Evolutionary conservation across 1,284 basidiomycete species (phyloP), one percentile per base, ranked within the genome.

Genomic region (Puccinia horiana): DNA sequence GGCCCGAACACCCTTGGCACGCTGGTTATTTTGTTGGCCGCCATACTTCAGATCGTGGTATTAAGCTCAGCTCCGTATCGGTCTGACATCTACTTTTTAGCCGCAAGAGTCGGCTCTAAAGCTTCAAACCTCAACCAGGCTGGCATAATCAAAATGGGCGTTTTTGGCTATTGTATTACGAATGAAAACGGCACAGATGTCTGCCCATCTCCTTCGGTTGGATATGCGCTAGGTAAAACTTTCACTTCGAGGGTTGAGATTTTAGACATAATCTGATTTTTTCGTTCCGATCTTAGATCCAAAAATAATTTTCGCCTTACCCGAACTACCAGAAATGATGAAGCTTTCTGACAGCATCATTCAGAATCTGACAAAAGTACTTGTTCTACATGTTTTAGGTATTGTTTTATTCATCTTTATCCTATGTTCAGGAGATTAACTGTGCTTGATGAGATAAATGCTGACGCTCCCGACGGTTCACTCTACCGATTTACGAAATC

Each of bases 91-190:
- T 67, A 67, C 35, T 78, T 78, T 52, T 69, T 78, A 35, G 61
- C 37, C 44, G 76, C 76, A 35, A 40, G 16, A 49, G 61, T 78
- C 49, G 18, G 18, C 12, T 65, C 76, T 4, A 32, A 42, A 9
- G 76, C 49, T 65, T 78, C 76, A 44, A 29, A 32, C 29, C n/a
- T 47, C n/a, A 67, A 67, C 35, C 61, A 67, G 35, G 26, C 76
- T 16, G 76, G 76, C 20, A 69, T 54, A 32, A n/a, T 78, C n/a
- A 65, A 69, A 35, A 20, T 78, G 63, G 76, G 76, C 29, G 76
- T 78, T 23, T 78, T 78, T 54, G 76, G 76, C 47, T 78, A 67
- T 52, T 78, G 76, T 78, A 52, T 78, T 32, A 23, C 29, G 44
- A 78, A 20, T 37, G 11, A 20, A 47, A 26, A 73, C 1, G 70